phyloP scores from a whole-genome alignment of 768 basidiomycete species.

The Kwoniella bestiolae region DNA sequence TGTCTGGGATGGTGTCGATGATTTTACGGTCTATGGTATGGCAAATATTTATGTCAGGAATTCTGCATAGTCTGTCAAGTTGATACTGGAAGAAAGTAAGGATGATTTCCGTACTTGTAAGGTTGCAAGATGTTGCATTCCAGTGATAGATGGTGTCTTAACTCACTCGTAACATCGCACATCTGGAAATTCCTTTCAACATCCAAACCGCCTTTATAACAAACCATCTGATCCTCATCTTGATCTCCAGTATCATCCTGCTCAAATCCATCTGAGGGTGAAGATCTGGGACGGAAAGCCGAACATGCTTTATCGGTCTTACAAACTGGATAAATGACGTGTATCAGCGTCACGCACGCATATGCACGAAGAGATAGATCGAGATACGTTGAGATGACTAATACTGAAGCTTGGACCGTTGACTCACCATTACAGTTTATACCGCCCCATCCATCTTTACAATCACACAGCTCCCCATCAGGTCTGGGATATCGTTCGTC shows the following conservation, averaged over 20 bases:
- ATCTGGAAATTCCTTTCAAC: constrained; percentile 97
- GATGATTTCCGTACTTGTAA: too few relatives aligned
- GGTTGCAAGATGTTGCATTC: too few relatives aligned
- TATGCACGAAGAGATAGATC: background rate
- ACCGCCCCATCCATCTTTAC: constrained; percentile 92
- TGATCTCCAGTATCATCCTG: constrained; percentile 60
- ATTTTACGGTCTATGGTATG: constrained; percentile 79
- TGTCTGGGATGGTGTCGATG: constrained; percentile 84
- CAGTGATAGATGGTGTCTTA: constrained; percentile 61
- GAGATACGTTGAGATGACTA: background rate
- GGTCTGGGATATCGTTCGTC: constrained; percentile 79
- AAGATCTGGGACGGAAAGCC: constrained; percentile 66
- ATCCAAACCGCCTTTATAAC: constrained; percentile 89
- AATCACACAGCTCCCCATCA: constrained; percentile 76
- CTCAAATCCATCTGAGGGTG: constrained; percentile 27
- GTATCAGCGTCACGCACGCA: background rate
- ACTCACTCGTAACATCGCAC: constrained; percentile 96
- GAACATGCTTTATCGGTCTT: constrained; percentile 77
- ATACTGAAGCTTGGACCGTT: background rate
- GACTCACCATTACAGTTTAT: constrained; percentile 93
- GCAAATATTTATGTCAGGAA: background rate
- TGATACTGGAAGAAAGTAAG: too few relatives aligned
- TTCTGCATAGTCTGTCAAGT: constrained; percentile 58
- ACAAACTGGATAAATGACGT: constrained; percentile 68
- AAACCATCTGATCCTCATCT: constrained; percentile 73